Base-by-base conservation (phyloP, 2,329 filamentous ascomycete genomes). In the Fusarium hostae region DNA sequence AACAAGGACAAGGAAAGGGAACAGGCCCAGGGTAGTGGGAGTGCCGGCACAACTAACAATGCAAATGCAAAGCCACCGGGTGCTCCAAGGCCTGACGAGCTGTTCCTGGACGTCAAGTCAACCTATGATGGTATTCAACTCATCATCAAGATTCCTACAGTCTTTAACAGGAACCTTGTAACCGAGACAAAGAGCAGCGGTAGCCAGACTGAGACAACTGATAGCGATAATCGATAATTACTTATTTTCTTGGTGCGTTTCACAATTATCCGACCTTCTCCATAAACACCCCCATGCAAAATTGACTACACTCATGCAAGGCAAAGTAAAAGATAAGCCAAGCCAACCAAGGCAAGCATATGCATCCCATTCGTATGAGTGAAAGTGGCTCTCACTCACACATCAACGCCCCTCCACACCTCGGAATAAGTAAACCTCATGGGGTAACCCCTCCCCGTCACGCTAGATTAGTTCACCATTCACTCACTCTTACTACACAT, bases 111-210 rank as follows among this genome's bases (percentile, higher is more conserved):
- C 70, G 86, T 89, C 63, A 87, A 87, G 77, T 88, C 86, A 37
- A 89, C 87, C 8, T 86, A 83, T 43, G 87, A 88, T 59, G 87
- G 87, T 3, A 88, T 88, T 72, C 87, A 88, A 77, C 77, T 88
- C 58, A 87, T 85, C 30, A 88, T 88, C 71, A 85, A 87, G 73
- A 88, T 88, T 63, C 87, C 86, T 28, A 88, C 86, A 4, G 84
- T 87, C 30, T 88, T 88, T 72, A 83, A 84, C 60, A 81, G 79
- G 43, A 74, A 74, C 34, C 52, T 52, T 54, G 55, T 59, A 35
- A 26, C 39, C n/a, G 59, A 65, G 51, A 72, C 48, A 54, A 68
- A 65, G 50, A 66, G 48, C 44, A 69, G 50, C 20, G 47, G 51
- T 43, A 63, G 61, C 37, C 68, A 71, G 51, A 61, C 54, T 28